Evolutionary conservation across 805 yeast genomes (phyloP).

Genomic region (Saturnispora ahearnii): DNA sequence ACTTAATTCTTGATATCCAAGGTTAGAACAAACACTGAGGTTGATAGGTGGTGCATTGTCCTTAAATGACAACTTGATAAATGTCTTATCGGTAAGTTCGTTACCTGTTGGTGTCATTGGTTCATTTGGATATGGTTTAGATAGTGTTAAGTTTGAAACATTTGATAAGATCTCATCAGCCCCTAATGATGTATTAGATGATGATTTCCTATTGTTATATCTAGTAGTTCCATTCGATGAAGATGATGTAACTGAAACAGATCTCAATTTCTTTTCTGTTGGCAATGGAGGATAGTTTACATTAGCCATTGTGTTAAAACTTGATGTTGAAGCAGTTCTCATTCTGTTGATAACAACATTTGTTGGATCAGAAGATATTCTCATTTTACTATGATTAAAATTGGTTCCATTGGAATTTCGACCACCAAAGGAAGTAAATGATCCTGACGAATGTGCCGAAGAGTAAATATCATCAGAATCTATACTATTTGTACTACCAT

Average conservation of each 20-base stretch:
- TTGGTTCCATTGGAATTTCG: not conserved
- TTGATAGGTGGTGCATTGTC: slow-evolving; percentile 47
- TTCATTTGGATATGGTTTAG: slow-evolving; percentile 4
- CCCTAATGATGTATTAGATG: slow-evolving; percentile 9
- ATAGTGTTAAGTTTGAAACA: slow-evolving; percentile 15
- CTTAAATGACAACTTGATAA: slow-evolving; percentile 29
- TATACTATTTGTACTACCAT: slow-evolving; percentile 9
- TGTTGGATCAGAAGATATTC: slow-evolving; percentile 20
- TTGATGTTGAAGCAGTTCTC: slow-evolving; percentile 22
- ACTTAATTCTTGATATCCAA: slow-evolving; percentile 23
- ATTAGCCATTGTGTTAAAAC: slow-evolving; percentile 13
- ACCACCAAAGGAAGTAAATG: slow-evolving; percentile 4
- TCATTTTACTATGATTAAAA: not conserved
- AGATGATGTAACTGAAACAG: slow-evolving; percentile 22
- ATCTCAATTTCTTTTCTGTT: slow-evolving; percentile 24
- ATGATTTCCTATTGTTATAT: slow-evolving; percentile 6
- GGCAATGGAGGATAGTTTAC: slow-evolving; percentile 21
- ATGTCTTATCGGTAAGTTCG: slow-evolving; percentile 11
- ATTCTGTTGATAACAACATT: slow-evolving; percentile 19
- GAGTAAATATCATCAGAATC: slow-evolving; percentile 9
- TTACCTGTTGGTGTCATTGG: not conserved
- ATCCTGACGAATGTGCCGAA: slow-evolving; percentile 13
- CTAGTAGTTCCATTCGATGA: not conserved
- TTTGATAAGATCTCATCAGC: slow-evolving; percentile 12
- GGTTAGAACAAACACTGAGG: slow-evolving; percentile 43